Conservation (phyloP, 305 asterid genomes). For the Ajuga reptans region DNA sequence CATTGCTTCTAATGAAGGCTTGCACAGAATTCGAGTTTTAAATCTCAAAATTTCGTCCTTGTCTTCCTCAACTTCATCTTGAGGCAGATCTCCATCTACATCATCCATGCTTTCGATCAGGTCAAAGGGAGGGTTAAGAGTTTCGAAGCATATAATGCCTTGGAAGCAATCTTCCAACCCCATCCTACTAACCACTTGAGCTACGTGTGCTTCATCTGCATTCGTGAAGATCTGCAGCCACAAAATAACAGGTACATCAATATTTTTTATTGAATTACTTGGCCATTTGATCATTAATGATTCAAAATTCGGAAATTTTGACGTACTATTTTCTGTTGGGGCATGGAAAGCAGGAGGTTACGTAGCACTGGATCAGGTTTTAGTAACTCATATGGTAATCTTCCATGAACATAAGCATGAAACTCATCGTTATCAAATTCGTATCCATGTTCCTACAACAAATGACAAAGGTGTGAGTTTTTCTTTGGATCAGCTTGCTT, state of each 20-base stretch:
- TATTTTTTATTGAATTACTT: background rate
- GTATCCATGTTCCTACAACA: conserved; percentile 54
- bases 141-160: conserved; percentile 79
- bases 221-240: conserved; percentile 70
- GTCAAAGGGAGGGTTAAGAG: conserved; percentile 47
- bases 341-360: conserved; percentile 65
- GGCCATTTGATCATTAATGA: background rate
- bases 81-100: conserved; percentile 5
- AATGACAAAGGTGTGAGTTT: background rate
- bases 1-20: conserved; percentile 61
- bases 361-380: conserved; percentile 67
- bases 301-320: background rate
- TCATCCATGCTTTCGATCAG: conserved; percentile 8
- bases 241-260: conserved; percentile 10
- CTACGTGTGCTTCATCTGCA: conserved; percentile 66
- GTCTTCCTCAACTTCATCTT: conserved; percentile 5
- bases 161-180: conserved; percentile 87
- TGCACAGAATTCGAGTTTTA: conserved; percentile 47
- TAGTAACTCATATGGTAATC: conserved; percentile 61
- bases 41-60: conserved; percentile 1
- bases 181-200: conserved; percentile 50
- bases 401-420: conserved; percentile 82
- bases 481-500: background rate
- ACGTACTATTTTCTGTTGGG: conserved; percentile 72
- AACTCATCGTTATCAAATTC: conserved; percentile 68